Conservation (phyloP, 345 rosid genomes). For the Noccaea caerulescens region DNA sequence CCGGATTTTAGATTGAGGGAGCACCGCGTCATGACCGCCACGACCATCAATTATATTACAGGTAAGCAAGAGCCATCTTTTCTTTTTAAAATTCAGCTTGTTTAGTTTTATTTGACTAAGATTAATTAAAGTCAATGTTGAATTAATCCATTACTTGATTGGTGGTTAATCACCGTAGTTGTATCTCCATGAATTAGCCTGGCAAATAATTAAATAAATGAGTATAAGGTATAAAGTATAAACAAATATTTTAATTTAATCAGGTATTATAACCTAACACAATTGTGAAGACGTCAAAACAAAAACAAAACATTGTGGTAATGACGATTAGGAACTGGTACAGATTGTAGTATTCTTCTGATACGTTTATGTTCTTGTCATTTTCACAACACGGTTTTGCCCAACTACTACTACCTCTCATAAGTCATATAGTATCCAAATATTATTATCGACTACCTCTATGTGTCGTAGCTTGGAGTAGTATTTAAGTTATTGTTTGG, state of each 20-base stretch:
- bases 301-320: not conserved
- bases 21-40: slow-evolving; percentile 58
- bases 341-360: not conserved
- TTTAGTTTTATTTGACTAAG: slow-evolving; percentile 1
- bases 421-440: not conserved
- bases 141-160: slow-evolving; percentile 13
- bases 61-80: slow-evolving; percentile 47
- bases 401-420: slow-evolving; percentile 7
- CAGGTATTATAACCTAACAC: not conserved
- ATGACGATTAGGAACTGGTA: slow-evolving; percentile 10
- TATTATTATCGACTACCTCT: not conserved
- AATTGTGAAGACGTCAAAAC: not conserved
- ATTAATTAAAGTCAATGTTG: slow-evolving; percentile 17
- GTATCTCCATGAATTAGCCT: not conserved
- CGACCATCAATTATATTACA: slow-evolving; percentile 59
- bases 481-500: not conserved
- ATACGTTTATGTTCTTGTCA: slow-evolving; percentile 1
- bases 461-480: slow-evolving; percentile 12
- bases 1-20: slow-evolving; percentile 50
- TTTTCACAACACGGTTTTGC: slow-evolving; percentile 10
- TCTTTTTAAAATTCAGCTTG: not conserved
- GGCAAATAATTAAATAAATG: not conserved
- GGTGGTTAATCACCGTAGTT: not conserved
- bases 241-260: not conserved
- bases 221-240: not conserved